Evolutionary conservation across 805 yeast species (phyloP), one percentile per base, ranked within the genome.

Genomic region (Vanderwaltozyma polyspora): DNA sequence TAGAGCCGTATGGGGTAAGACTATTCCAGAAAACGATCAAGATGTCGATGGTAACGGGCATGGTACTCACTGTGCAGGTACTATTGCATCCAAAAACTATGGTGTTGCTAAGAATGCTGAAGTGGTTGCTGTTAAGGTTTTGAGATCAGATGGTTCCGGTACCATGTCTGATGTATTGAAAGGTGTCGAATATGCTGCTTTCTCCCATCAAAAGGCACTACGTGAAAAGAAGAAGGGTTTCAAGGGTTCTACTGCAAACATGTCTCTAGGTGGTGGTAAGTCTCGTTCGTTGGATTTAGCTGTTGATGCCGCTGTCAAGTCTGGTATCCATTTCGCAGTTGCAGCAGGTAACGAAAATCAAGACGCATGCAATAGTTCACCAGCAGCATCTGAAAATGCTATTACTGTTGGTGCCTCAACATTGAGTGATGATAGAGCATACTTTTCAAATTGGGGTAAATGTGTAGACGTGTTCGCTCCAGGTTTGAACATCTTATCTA

Each of bases 381-480:
- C 97, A 34, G 95, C 96, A 31, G 70, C 86, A 36, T 87, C 93
- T 31, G 78, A 69, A 44, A 71, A 71, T 37, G 84, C 95, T 29
- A 73, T 89, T 51, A 84, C 95, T 31, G 97, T 89, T 33, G 98
- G 96, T 59, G 97, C 98, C 16, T 79, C 94, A 10, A 81, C 93
- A 37, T 69, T 82, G 48, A 73, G 81, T 34, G 97, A 91, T 56
- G 67, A 75, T 35, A 85, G 95, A 68, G 97, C 98, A 17, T 78
- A 79, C 62, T 91, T 91, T 70, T 85, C 96, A 36, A 91, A 89
- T 71, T 86, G 73, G 62, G 98, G 98, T 59, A 72, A 70, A 55
- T 89, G 98, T 69, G 96, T 91, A 38, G 96, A 89, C 55, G 79
- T 89, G 44, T 89, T 85, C 56, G 98, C 94, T 19, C 98, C 98